Base-by-base conservation (phyloP, 2,329 filamentous ascomycete genomes). In the Arthroderma sp. region DNA sequence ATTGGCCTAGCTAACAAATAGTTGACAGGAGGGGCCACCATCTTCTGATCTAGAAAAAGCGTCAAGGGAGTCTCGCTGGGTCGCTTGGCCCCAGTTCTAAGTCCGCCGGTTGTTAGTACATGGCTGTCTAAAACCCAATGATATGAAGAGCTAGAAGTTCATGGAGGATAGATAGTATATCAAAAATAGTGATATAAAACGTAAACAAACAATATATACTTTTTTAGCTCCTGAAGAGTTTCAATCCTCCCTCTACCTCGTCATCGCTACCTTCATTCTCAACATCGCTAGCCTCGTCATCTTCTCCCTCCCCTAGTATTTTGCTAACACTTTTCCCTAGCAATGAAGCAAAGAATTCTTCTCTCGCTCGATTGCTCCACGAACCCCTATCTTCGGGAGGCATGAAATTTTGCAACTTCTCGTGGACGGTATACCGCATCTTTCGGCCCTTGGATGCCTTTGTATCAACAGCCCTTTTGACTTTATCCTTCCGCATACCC, bases 321-420 rank as follows among this genome's bases (percentile, higher is more conserved):
- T 81, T 72, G 60, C 78, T 80, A 56, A 82, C 79, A 40, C 60
- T 61, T 46, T 55, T 60, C 0, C 84, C 84, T 51, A 89, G 77
- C 50, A 88, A 62, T 28, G 81, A 82, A 9, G 79, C 79, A 59
- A 88, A 88, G 61, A 89, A 78, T 46, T 71, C 68, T 33, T 91
- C 85, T 47, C 86, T 78, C 45, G 88, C 86, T 48, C 77, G 74
- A 52, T 82, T 78, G 49, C 85, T 83, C 91, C 91, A 98, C 10
- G 63, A 65, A 3, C 82, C 74, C 43, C 85, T 72, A 60, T 94
- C 84, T 61, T 95, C 86, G 0, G 87, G 81, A 7, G 88, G 88
- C 87, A 95, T 95, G 59, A 96, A 96, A 63, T 95, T 95, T 67
- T 94, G 85, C 57, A 98, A 65, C 70, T 96, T 96, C 69, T 96